Evolutionary conservation across 192 early-diverging fungal genomes (phyloP).

Genomic region (Umbelopsis sp.): DNA sequence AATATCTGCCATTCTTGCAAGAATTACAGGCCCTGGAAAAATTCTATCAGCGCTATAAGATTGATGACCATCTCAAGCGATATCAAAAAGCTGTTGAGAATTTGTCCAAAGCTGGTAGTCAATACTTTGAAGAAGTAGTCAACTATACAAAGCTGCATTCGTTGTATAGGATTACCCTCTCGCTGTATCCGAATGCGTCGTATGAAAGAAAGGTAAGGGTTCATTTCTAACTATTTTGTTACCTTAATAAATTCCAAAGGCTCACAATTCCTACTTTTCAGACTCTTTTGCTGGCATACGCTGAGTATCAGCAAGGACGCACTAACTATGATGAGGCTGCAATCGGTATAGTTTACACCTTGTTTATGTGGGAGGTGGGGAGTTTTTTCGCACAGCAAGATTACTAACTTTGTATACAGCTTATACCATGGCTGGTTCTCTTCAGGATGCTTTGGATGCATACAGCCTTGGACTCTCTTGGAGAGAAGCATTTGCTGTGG

Average conservation of each 20-base stretch:
- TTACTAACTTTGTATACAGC: conserved; percentile 35
- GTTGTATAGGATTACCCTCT: conserved; percentile 64
- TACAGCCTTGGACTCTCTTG: conserved; percentile 61
- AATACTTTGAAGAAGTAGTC: conserved; percentile 59
- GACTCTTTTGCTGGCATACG: conserved; percentile 54
- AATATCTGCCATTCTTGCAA: conserved; percentile 89
- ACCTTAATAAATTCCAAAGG: neutral
- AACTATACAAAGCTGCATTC: conserved; percentile 65
- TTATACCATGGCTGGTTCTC: conserved; percentile 58
- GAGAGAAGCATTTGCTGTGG: conserved; percentile 69
- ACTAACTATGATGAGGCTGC: conserved; percentile 70
- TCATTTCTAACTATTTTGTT: neutral
- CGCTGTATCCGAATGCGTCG: conserved; percentile 48
- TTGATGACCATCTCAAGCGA: conserved; percentile 84
- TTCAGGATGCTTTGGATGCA: conserved; percentile 56
- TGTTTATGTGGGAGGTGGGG: no score
- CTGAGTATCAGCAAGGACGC: conserved; percentile 56
- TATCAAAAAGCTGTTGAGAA: conserved; percentile 69
- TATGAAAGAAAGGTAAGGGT: conserved; percentile 46
- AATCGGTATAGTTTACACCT: conserved; percentile 40
- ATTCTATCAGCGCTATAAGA: conserved; percentile 82
- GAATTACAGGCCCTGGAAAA: conserved; percentile 75
- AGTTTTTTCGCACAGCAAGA: neutral
- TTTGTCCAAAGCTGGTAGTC: conserved; percentile 53
- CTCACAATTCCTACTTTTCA: conserved; percentile 2